These are phyloP conservation scores for Haplographium delicatum DNA, from an alignment of 495 filamentous ascomycete species.

Conservation along the genomic window DNA sequence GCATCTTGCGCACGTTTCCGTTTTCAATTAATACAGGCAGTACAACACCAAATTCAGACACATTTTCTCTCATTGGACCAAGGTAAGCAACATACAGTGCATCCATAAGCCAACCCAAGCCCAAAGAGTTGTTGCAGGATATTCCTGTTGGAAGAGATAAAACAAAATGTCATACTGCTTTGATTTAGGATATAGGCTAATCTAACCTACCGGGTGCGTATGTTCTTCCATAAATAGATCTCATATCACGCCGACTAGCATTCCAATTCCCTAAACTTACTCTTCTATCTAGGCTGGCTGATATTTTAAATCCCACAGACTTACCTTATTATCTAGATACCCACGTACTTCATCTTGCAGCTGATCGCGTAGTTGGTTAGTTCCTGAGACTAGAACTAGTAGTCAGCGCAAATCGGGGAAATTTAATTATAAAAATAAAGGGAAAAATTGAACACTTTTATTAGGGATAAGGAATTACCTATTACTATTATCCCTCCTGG, in stretches of 20 bases:
- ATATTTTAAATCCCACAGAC: slow-evolving; percentile 15
- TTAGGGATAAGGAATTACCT: slow-evolving; percentile 10
- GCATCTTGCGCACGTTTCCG: slow-evolving; percentile 3
- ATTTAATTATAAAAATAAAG: slow-evolving; percentile 6
- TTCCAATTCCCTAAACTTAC: slow-evolving; percentile 17
- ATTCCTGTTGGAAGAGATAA: slow-evolving; percentile 9
- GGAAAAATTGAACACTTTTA: slow-evolving; percentile 14
- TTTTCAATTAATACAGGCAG: slow-evolving; percentile 16
- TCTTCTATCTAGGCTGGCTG: slow-evolving; percentile 11
- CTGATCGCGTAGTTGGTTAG: slow-evolving; percentile 12
- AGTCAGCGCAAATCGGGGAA: too few relatives aligned
- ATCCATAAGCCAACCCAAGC: slow-evolving; percentile 1
- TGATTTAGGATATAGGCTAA: slow-evolving; percentile 16
- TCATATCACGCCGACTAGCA: slow-evolving; percentile 6
- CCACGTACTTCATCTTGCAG: slow-evolving; percentile 10
- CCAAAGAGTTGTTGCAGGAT: slow-evolving; percentile 5
- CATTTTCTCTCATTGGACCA: slow-evolving; percentile 8
- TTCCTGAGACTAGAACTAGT: slow-evolving; percentile 18
- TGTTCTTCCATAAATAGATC: slow-evolving; percentile 8
- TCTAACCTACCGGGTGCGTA: slow-evolving; percentile 8
- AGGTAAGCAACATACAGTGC: slow-evolving; percentile 2
- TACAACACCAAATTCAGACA: slow-evolving; percentile 11
- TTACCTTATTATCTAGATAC: slow-evolving; percentile 18
- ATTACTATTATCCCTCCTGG: slow-evolving; percentile 13
- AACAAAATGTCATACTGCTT: slow-evolving; percentile 15